Conservation (phyloP, 495 filamentous ascomycete genomes). For the Neurospora tetraspora region DNA sequence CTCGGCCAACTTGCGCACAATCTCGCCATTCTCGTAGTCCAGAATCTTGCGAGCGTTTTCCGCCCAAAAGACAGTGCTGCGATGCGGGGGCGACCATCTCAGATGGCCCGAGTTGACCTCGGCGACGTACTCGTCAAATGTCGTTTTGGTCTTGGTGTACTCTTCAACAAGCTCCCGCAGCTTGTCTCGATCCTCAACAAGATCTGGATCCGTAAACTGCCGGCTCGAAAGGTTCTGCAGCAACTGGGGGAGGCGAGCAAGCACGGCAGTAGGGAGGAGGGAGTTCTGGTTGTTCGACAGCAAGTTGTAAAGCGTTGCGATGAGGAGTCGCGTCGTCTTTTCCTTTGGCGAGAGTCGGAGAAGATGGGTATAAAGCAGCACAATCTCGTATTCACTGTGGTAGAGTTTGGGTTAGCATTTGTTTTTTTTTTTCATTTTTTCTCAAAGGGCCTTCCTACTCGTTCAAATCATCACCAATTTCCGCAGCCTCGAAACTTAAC, state of each 20-base stretch:
- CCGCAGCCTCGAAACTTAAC: constrained; percentile 77
- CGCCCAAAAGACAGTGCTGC: constrained; percentile 81
- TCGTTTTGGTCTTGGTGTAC: constrained; percentile 93
- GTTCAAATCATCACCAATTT: constrained; percentile 79
- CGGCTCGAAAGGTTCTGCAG: constrained; percentile 71
- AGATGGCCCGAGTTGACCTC: constrained; percentile 85
- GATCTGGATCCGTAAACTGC: constrained; percentile 80
- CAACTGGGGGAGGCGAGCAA: constrained; percentile 71
- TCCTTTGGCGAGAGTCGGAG: constrained; percentile 91
- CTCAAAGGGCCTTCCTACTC: constrained; percentile 45
- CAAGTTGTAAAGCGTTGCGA: constrained; percentile 83
- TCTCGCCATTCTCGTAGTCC: constrained; percentile 67
- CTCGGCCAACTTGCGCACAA: constrained; percentile 75
- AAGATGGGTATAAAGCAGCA: constrained; percentile 82
- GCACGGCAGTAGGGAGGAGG: constrained; percentile 71
- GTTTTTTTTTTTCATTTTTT: neutral
- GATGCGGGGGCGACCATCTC: constrained; percentile 91
- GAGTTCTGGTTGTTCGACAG: constrained; percentile 62
- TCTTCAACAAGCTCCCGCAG: constrained; percentile 77
- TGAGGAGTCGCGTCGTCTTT: constrained; percentile 86
- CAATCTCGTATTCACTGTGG: constrained; percentile 79
- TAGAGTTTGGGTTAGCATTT: constrained; percentile 1
- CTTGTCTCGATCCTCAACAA: constrained; percentile 71
- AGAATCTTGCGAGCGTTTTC: constrained; percentile 92
- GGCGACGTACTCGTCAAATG: constrained; percentile 88